phyloP scores from a whole-genome alignment of 2,329 filamentous ascomycete genomes.

The Alternaria ventricosa region DNA sequence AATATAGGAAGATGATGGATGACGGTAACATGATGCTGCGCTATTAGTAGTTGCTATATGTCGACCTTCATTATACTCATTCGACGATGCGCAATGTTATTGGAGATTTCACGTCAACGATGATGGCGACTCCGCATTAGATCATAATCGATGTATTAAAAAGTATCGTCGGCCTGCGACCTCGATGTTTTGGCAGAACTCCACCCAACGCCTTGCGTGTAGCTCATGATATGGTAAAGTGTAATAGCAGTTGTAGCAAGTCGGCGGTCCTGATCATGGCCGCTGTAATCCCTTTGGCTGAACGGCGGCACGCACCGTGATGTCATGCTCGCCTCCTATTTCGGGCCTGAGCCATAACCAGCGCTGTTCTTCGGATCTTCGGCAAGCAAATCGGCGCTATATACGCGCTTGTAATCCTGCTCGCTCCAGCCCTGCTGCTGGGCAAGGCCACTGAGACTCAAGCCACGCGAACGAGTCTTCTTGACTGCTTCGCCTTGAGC shows the following conservation, averaged over 20 bases:
- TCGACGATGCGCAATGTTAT: too few relatives aligned
- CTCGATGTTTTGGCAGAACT: not conserved
- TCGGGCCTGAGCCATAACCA: slow-evolving; percentile 34
- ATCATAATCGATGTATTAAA: not conserved
- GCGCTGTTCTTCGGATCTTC: slow-evolving; percentile 27
- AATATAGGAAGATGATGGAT: not conserved
- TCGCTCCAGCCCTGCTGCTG: slow-evolving; percentile 44
- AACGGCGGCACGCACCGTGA: not conserved
- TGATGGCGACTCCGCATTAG: not conserved
- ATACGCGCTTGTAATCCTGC: slow-evolving; percentile 45
- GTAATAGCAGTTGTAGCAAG: not conserved
- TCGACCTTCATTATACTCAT: not conserved
- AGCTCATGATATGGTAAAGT: not conserved
- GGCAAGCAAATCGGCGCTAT: slow-evolving; percentile 32
- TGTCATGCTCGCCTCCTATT: slow-evolving; percentile 3
- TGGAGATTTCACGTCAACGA: not conserved
- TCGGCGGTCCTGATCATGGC: not conserved
- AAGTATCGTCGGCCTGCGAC: not conserved
- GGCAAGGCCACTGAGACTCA: slow-evolving; percentile 39
- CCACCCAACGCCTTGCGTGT: not conserved
- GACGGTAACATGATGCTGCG: not conserved
- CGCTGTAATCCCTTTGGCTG: not conserved
- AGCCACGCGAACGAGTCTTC: slow-evolving; percentile 36
- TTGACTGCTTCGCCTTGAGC: slow-evolving; percentile 34
- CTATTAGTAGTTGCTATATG: not conserved